Conservation (phyloP, 2,329 filamentous ascomycete species). For the Cladosporium colombiae region DNA sequence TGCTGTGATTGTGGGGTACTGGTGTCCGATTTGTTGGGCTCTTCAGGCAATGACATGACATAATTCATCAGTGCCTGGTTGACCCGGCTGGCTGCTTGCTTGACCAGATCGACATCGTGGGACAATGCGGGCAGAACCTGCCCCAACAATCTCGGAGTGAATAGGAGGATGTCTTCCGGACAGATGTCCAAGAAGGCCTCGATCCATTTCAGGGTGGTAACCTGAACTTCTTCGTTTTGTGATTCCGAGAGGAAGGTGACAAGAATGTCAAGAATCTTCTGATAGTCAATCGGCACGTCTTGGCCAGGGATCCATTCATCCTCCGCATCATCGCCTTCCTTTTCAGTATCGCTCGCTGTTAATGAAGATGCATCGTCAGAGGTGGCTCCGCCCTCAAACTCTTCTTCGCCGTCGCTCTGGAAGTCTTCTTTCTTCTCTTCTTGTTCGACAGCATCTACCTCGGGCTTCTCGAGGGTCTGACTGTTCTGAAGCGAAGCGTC, state of each 20-base stretch:
- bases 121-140: conserved; percentile 93
- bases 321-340: conserved; percentile 58
- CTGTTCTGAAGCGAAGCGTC: conserved; percentile 23
- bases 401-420: conserved; percentile 42
- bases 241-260: conserved; percentile 85
- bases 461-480: conserved; percentile 19
- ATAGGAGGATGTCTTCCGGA: conserved; percentile 91
- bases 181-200: conserved; percentile 96
- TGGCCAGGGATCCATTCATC: conserved; percentile 98
- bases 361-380: conserved; percentile 52
- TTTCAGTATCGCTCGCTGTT: conserved; percentile 54
- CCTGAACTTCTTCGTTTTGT: conserved; percentile 82
- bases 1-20: conserved; percentile 21
- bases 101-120: conserved; percentile 84
- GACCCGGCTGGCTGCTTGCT: conserved; percentile 82
- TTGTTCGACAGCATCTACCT: conserved; percentile 11
- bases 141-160: conserved; percentile 87
- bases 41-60: conserved; percentile 83
- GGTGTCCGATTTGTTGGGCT: conserved; percentile 41
- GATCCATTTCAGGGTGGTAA: conserved; percentile 92
- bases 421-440: not conserved
- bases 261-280: conserved; percentile 86
- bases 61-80: conserved; percentile 92
- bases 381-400: conserved; percentile 44
- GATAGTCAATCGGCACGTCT: conserved; percentile 91